Base-by-base conservation (phyloP, 768 basidiomycete species). In the Amanita pallidorosea region DNA sequence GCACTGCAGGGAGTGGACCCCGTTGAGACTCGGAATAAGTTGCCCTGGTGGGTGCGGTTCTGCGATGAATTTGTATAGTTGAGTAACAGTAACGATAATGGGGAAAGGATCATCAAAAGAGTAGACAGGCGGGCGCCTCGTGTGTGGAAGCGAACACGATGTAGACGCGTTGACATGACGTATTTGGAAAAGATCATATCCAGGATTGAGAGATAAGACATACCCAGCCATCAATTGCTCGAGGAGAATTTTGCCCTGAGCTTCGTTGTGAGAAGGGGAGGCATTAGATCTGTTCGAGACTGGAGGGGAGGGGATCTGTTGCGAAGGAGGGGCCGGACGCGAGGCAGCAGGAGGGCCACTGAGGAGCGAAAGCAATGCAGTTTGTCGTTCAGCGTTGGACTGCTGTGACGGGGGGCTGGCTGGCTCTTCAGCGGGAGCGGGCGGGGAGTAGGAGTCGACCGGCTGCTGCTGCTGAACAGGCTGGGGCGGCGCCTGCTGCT, bases 191-290 rank as follows among this genome's bases (percentile, higher is more conserved):
- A 46, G 47, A 47, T 46, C 25, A 45, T 35, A 50, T 17, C 41
- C 46, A 53, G 42, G 49, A 17, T 23, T 12, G 45, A 45, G 23
- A 47, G 31, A 44, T 38, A 38, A 46, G 13, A 72, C 83, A 67
- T 62, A 90, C 88, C 85, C 83, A 51, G 80, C 72, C 81, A 91
- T 86, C 53, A 91, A 70, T 61, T 88, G 85, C 56, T 91, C 88
- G 54, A 91, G 66, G 57, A 90, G 63, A 54, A 81, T 71, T 67
- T 88, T 87, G 52, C 83, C 81, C 61, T 86, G 84, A 0, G 77
- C 65, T 54, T 87, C 83, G 57, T 74, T 79, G 53, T 74, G 77
- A 11, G 76, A 69, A 4, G 80, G 75, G 20, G 79, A 78, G 50
- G 78, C 70, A 49, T 72, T 72, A 12, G 81, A 70, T 60, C 80